Base-by-base conservation (phyloP, 805 yeast genomes). In the Schwanniomyces sp. region DNA sequence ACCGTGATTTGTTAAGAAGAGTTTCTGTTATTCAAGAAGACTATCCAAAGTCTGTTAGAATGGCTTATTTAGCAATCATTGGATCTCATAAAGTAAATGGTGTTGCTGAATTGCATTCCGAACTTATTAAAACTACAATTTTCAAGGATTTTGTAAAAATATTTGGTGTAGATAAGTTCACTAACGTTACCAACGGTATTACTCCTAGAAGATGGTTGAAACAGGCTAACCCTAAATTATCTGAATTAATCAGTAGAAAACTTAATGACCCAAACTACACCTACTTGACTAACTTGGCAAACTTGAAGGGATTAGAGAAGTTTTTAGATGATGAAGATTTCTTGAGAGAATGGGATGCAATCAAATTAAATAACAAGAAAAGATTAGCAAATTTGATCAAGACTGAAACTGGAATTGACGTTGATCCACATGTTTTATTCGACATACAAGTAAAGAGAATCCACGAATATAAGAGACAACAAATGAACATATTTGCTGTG, bases 171-270 rank as follows among this genome's bases (percentile, higher is more conserved):
- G 88, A 88, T 52, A 88, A 87, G 69, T 91, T 91, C 69, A 88
- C 88, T 44, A 91, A 91, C 60, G 96, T 91, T 51, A 91, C 97
- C 43, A 91, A 91, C 67, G 97, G 97, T 72, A 84, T 91, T 62
- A 91, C 97, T 2, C 97, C 97, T 57, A 84, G 97, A 78, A 85
- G 97, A 72, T 91, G 97, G 97, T 79, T 91, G 63, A 85, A 83
- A 64, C 96, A 91, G 72, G 96, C 97, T 43, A 91, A 91, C 67
- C 97, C 97, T 9, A 76, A 75, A 55, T 75, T 91, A 57, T 79
- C 94, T 14, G 72, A 69, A n/a, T 76, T 91, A 55, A 91, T 91
- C 62, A 78, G 88, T 38, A 77, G 82, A 44, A 83, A 82, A 56
- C 75, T 90, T 45, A 85, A 90, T 25, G 82, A 85, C 50, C 77